phyloP scores from a whole-genome alignment of 139 green algal genomes.

The Chlamydomonas sp. region DNA sequence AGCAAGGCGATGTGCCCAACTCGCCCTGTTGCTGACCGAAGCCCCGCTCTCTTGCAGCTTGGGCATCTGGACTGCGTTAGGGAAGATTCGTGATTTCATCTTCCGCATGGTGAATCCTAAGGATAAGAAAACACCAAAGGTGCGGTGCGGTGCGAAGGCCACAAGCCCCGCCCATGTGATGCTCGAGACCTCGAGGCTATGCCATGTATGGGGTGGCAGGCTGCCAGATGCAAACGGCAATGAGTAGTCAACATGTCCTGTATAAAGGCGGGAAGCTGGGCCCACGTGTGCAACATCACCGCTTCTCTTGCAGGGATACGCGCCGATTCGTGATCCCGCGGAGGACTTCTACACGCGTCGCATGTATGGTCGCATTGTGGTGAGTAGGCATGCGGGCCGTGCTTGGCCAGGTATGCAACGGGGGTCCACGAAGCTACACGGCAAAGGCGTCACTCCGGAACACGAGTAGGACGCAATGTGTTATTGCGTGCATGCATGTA shows the following conservation, averaged over 20 bases:
- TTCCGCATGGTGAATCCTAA: not conserved
- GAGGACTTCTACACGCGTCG: constrained; percentile 97
- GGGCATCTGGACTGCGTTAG: not conserved
- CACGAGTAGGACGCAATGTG: not conserved
- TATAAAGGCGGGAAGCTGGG: not conserved
- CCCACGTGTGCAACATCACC: not conserved
- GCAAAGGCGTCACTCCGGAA: not conserved
- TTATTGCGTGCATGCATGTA: not conserved
- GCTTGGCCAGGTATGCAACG: not conserved
- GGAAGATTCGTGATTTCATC: not conserved
- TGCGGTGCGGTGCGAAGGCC: too few species aligned
- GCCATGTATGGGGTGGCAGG: too few species aligned
- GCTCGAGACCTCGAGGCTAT: too few species aligned
- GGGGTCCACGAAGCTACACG: not conserved
- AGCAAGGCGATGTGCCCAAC: not conserved
- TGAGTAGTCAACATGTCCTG: too few species aligned
- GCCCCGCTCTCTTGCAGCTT: not conserved
- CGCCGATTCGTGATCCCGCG: constrained; percentile 85
- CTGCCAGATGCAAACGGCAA: not conserved
- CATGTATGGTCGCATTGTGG: constrained; percentile 91
- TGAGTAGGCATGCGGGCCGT: constrained; percentile 39
- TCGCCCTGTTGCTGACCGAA: not conserved
- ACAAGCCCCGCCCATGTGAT: too few species aligned
- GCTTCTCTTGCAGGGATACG: constrained; percentile 78
- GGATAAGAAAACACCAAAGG: not conserved